Evolutionary conservation across 2,329 filamentous ascomycete species (phyloP).

Genomic region (Teratosphaeria nubilosa): DNA sequence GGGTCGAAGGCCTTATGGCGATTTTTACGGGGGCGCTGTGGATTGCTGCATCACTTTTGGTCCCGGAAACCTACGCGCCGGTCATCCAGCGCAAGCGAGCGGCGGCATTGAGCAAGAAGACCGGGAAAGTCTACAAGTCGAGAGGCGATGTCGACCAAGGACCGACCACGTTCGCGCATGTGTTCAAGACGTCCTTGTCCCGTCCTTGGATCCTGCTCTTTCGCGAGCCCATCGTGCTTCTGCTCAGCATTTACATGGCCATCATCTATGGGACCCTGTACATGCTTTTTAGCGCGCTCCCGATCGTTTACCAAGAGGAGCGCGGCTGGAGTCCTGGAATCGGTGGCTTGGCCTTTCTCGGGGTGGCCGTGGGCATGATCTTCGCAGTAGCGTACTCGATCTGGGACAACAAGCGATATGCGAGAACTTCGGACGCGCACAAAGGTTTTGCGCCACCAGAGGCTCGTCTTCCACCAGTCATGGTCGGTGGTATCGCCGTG

Average conservation of each 20-base stretch:
- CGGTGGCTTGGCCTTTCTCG: constrained; percentile 56
- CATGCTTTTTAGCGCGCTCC: constrained; percentile 40
- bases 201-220: constrained; percentile 62
- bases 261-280: constrained; percentile 44
- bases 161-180: constrained; percentile 18
- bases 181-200: constrained; percentile 48
- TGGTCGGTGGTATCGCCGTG: constrained; percentile 52
- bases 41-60: constrained; percentile 40
- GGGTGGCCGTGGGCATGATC: constrained; percentile 58
- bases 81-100: constrained; percentile 47
- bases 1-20: constrained; percentile 54
- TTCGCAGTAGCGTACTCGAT: constrained; percentile 46
- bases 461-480: constrained; percentile 51
- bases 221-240: constrained; percentile 57
- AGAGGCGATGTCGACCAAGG: constrained; percentile 33
- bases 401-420: constrained; percentile 45
- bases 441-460: constrained; percentile 55
- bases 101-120: constrained; percentile 38
- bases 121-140: constrained; percentile 47
- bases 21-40: constrained; percentile 55
- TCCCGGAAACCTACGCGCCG: constrained; percentile 53
- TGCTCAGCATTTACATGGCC: constrained; percentile 57
- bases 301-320: constrained; percentile 52
- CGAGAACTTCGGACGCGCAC: constrained; percentile 33
- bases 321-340: constrained; percentile 52